Conservation (phyloP, 192 early-diverging fungal genomes). For the Physocladia obscura region DNA sequence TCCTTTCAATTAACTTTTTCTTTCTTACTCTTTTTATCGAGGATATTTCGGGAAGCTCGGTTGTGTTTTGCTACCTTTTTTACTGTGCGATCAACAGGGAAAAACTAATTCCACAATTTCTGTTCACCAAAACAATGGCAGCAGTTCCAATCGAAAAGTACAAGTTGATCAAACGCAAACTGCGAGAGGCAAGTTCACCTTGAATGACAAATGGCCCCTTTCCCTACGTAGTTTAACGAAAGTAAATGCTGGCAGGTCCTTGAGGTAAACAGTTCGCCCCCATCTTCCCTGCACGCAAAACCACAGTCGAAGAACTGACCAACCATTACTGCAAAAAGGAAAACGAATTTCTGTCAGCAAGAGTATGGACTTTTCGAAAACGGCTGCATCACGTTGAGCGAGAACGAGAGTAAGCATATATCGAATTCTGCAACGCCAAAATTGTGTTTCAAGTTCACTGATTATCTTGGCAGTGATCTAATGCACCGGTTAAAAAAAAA, state of each 20-base stretch:
- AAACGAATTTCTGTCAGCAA: conserved; percentile 20
- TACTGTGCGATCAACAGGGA: not conserved
- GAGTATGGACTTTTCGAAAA: conserved; percentile 13
- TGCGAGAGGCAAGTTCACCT: conserved; percentile 14
- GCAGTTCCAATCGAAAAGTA: conserved; percentile 4
- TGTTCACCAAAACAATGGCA: not conserved
- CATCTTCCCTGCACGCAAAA: not conserved
- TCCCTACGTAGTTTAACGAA: not conserved
- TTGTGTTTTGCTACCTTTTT: not conserved
- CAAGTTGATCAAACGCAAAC: conserved; percentile 12
- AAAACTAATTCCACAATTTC: not conserved
- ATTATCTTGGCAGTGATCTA: not conserved
- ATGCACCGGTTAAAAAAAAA: not conserved
- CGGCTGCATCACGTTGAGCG: conserved; percentile 1
- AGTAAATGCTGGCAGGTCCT: conserved; percentile 4
- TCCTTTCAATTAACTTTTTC: too few species aligned
- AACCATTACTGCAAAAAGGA: not conserved
- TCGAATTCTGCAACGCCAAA: not conserved
- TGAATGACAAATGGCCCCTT: not conserved
- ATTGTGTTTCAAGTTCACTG: not conserved
- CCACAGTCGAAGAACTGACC: not conserved
- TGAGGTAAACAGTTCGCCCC: not conserved
- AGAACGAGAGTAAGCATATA: conserved; percentile 8
- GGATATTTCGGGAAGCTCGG: too few species aligned
- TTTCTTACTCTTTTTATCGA: too few species aligned